Evolutionary conservation across 768 basidiomycete species (phyloP), one percentile per base, ranked within the genome.

Genomic region (Crucibulum laeve): DNA sequence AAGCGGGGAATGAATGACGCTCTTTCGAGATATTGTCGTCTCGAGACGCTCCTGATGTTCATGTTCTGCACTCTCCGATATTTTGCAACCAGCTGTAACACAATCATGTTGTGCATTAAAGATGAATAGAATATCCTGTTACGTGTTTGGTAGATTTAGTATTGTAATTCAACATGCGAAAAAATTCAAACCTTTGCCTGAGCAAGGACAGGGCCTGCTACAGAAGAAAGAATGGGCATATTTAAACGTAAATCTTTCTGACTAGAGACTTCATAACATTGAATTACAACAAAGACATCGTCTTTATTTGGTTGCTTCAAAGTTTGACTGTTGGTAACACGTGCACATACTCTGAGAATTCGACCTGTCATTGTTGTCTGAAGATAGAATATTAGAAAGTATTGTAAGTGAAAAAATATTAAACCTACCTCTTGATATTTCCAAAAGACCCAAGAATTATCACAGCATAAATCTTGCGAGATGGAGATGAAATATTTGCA

Each of bases 101-200:
- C 47, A 48, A 28, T 48, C 47, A 35, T 48, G 47, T 25, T 48
- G 43, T 14, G 39, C 43, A 40, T 48, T 48, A 34, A 44, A 48
- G 17, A 25, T 14, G 23, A 40, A 48, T 3, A 45, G 7, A 23
- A 48, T 30, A 22, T 39, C 28, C 43, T 48, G 26, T 40, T 25
- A 10, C 17, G 10, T 40, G 17, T 40, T 7, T 5, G 7, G 28
- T 5, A 11, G 5, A 40, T 11, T 21, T 5, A 40, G 10, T 11
- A 19, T 10, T 19, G 17, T 13, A 18, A 40, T n/a, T n/a, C n/a
- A n/a, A n/a, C n/a, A n/a, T n/a, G 17, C 5, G 24, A 5, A 22
- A 40, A 22, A 6, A 25, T 8, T 8, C 38, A 40, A 5, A 24
- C 38, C 38, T 22, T 40, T 5, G 23, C 19, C 10, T 40, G 5